These are phyloP conservation scores for Lolium rigidum DNA, from an alignment of 176 grass and related monocot genomes.

Conservation along the genomic window DNA sequence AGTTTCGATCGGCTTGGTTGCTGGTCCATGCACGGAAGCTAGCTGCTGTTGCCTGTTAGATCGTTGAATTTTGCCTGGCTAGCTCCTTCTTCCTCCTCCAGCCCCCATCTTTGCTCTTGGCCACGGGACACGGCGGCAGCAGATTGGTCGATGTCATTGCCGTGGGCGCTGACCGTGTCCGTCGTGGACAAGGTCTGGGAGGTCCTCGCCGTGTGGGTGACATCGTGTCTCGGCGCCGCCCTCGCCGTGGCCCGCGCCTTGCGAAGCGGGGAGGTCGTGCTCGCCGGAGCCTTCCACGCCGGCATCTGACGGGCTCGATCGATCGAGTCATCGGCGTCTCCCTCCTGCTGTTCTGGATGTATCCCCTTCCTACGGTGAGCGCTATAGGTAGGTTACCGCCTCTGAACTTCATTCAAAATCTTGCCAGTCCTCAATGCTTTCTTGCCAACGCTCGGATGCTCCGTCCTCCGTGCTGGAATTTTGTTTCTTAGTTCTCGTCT, in stretches of 20 bases:
- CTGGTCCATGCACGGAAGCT: slow-evolving; percentile 38
- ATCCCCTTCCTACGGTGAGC: not conserved
- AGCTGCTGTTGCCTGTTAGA: not conserved
- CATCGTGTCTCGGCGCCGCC: slow-evolving; percentile 64
- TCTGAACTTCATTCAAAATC: not conserved
- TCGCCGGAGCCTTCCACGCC: slow-evolving; percentile 45
- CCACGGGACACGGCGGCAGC: not conserved
- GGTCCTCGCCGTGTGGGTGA: slow-evolving; percentile 67
- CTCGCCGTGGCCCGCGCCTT: slow-evolving; percentile 62
- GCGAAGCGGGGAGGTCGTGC: slow-evolving; percentile 48
- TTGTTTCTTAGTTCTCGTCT: not conserved
- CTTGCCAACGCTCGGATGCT: not conserved
- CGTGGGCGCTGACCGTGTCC: slow-evolving; percentile 58
- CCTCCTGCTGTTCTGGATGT: not conserved
- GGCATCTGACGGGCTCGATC: not conserved
- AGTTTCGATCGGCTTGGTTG: not conserved
- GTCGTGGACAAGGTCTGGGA: slow-evolving; percentile 65
- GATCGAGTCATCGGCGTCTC: not conserved
- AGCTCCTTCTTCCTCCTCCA: not conserved
- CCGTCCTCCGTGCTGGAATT: not conserved
- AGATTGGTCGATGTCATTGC: slow-evolving; percentile 57
- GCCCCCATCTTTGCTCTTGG: not conserved
- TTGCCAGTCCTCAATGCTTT: not conserved
- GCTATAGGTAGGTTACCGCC: not conserved
- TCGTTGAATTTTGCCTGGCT: not conserved